Base-by-base conservation (phyloP, 768 basidiomycete genomes). In the Goffeauzyma gilvescens region DNA sequence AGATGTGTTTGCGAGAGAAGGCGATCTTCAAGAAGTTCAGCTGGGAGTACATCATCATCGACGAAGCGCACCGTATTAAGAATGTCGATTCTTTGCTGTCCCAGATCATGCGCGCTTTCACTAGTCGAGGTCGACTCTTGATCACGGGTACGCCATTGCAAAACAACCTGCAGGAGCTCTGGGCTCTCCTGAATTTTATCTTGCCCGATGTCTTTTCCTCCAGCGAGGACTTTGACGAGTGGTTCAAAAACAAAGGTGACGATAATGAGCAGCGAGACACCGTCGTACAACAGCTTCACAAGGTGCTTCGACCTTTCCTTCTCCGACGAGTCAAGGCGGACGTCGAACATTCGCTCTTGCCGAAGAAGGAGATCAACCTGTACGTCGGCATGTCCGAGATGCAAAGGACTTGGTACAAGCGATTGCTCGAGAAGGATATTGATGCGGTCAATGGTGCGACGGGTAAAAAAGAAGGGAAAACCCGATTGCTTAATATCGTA, bases 41-140 rank as follows among this genome's bases (percentile, higher is more conserved):
- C 0, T 96, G 95, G 68, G 84, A 90, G 63, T 96, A 96, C 65
- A 95, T 95, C 63, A 75, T 81, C 51, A 96, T 98, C 56, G 90
- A 98, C 66, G 90, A 98, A 66, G 90, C 90, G 1, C 90, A 98
- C 58, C 80, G 93, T 18, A 98, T 98, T 72, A 96, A 96, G 69
- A 96, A 96, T 60, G 87, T 90, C 52, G 85, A 95, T 62, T 90
- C 85, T 10, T 79, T 96, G 55, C 73, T 98, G 13, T 78, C 79
- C 13, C 85, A 93, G 65, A 95, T 98, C 55, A 85, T 96, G 36
- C 75, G 90, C 37, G 69, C 80, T 2, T 96, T 95, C 66, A 73
- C 75, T 54, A 82, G 81, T 32, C 75, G 89, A 23, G 89, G 86
- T 0, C 71, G 93, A 31, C 66, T 98, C 43, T 71, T 98, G 41